phyloP scores from a whole-genome alignment of 2,329 filamentous ascomycete genomes.

The Diaporthe caulivora region DNA sequence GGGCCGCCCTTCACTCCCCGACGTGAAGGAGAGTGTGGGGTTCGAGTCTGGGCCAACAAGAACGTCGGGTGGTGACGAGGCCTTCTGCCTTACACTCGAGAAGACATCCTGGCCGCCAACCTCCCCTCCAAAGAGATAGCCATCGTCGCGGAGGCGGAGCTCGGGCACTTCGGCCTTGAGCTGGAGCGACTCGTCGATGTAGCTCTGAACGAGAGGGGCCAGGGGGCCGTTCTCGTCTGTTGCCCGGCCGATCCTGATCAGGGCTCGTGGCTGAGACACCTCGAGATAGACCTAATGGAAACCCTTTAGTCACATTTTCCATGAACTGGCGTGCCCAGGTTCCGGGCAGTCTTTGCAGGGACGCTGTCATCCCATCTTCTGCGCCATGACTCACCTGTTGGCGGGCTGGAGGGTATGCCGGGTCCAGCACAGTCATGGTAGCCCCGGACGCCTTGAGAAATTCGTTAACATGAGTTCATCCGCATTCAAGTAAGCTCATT shows the following conservation, averaged over 20 bases:
- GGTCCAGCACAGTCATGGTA: conserved; percentile 79
- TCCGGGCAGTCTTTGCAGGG: not conserved
- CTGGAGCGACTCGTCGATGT: conserved; percentile 78
- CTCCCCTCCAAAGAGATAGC: conserved; percentile 77
- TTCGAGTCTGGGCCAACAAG: conserved; percentile 88
- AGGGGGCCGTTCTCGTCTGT: conserved; percentile 74
- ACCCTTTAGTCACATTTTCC: not conserved
- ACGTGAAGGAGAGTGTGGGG: conserved; percentile 81
- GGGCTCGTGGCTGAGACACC: conserved; percentile 76
- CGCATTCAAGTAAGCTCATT: not conserved
- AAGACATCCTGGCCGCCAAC: conserved; percentile 71
- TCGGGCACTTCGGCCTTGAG: conserved; percentile 82
- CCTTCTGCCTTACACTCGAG: conserved; percentile 62
- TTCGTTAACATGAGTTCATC: not conserved
- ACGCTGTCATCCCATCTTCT: not conserved
- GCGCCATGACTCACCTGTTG: conserved; percentile 63
- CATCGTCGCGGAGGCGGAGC: conserved; percentile 78
- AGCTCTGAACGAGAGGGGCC: conserved; percentile 65
- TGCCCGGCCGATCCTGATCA: conserved; percentile 79
- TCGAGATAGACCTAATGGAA: conserved; percentile 71
- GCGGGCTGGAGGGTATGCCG: conserved; percentile 82
- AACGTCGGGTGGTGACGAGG: conserved; percentile 73
- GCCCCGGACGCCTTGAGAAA: conserved; percentile 65
- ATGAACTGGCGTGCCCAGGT: too few relatives aligned
- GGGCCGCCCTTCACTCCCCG: conserved; percentile 61